Evolutionary conservation across 1,284 basidiomycete species (phyloP), one percentile per base, ranked within the genome.

Genomic region (Chalciporus piperatoides): DNA sequence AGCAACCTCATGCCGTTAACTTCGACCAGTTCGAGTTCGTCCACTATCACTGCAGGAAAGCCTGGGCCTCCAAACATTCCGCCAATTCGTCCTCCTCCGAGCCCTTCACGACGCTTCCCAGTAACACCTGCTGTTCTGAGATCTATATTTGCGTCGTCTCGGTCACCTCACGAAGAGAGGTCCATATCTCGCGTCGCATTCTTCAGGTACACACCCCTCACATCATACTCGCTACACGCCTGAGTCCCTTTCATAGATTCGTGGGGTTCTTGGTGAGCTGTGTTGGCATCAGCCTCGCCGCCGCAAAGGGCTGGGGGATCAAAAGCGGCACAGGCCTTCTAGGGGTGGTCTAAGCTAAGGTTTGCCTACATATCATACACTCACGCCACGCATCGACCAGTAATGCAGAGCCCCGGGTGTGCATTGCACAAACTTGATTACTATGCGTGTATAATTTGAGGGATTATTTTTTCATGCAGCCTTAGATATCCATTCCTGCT

Each of bases 141-240:
- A 33, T 83, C 84, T 44, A 91, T 91, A 56, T 91, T 91, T 63
- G 81, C 89, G 23, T 90, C 87, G 9, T 90, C 88, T 23, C 77
- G 88, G 10, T 83, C 85, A 1, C 79, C 84, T 2, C 71, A 82
- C 46, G 88, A 91, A 64, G 88, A 91, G 65, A 79, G 89, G 30
- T 82, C 85, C 0, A 80, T 91, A 44, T 91, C 88, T 33, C 79
- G 87, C 12, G 76, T 88, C 41, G 88, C 89, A 39, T 91, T 91
- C 73, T 91, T 91, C 67, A 79, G 89, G 88, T 86, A 63, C 27
- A 35, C 28, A 46, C 25, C 15, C 15, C 33, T 7, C 3, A 10
- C 15, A 12, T 43, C 17, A n/a, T 6, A 2, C 14, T 33, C 24
- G 2, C 4, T 32, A 25, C 11, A 11, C 10, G 2, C 27, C 36